phyloP scores from a whole-genome alignment of 163 green algal genomes.

The Coccomyxa subellipsoidea region DNA sequence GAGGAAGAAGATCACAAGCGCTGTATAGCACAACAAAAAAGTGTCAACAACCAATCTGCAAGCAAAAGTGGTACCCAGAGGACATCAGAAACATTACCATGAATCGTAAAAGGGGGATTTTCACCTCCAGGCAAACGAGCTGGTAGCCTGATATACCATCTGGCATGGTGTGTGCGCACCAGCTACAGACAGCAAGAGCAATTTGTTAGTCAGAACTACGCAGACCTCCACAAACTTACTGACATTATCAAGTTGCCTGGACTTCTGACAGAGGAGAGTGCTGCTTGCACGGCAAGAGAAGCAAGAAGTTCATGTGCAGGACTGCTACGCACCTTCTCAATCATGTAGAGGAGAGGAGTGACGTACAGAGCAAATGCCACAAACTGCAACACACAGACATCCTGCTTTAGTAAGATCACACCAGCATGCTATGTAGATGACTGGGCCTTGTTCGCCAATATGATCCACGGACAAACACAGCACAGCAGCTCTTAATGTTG shows the following conservation, averaged over 20 bases:
- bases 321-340: constrained; percentile 7
- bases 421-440: no score
- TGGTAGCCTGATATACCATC: constrained; percentile 5
- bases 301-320: neutral
- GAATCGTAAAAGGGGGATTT: neutral
- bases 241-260: no score
- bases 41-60: neutral
- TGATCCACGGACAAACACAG: no score
- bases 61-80: neutral
- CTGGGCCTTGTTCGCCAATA: no score
- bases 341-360: constrained; percentile 14
- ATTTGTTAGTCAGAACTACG: no score
- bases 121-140: constrained; percentile 8
- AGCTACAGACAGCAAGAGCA: neutral
- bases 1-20: constrained; percentile 17
- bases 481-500: no score
- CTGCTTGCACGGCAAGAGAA: neutral
- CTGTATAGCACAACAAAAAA: neutral
- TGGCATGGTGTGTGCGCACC: neutral
- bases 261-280: no score
- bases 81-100: neutral
- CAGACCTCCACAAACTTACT: no score
- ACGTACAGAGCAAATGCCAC: constrained; percentile 19
- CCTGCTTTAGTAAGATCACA: no score
- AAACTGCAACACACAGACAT: neutral